These are phyloP conservation scores for Neurospora sp. DNA, from an alignment of 495 filamentous ascomycete genomes.

Conservation along the genomic window DNA sequence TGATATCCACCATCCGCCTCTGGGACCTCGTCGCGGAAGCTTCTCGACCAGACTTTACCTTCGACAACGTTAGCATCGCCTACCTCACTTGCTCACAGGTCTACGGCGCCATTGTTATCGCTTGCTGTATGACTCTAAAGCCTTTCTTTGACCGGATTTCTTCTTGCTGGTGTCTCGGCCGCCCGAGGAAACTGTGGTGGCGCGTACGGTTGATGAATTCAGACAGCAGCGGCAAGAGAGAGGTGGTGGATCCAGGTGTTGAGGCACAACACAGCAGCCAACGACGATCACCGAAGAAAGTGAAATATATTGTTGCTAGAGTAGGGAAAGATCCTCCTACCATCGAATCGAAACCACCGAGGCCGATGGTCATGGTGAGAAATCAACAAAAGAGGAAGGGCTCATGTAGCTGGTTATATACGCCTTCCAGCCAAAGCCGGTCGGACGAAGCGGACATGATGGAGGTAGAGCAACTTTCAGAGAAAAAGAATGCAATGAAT, in stretches of 20 bases:
- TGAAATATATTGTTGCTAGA: neutral
- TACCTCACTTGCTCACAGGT: slow-evolving; percentile 24
- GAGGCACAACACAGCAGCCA: neutral
- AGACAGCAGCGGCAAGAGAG: neutral
- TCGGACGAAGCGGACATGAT: neutral
- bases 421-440: neutral
- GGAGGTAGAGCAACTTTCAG: neutral
- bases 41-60: slow-evolving; percentile 12
- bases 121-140: slow-evolving; percentile 24
- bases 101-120: slow-evolving; percentile 26
- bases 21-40: slow-evolving; percentile 12
- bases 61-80: slow-evolving; percentile 15
- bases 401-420: neutral
- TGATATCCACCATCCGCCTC: slow-evolving; percentile 21
- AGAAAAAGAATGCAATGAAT: neutral
- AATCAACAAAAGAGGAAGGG: neutral
- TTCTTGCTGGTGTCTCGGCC: neutral
- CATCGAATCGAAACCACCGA: slow-evolving; percentile 6
- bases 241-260: neutral
- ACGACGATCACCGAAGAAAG: neutral
- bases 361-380: neutral
- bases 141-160: slow-evolving; percentile 9
- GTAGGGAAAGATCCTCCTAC: slow-evolving; percentile 3
- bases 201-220: neutral
- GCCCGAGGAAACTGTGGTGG: too few relatives aligned